phyloP scores from a whole-genome alignment of 306 rosid species.

The Spatholobus suberectus region DNA sequence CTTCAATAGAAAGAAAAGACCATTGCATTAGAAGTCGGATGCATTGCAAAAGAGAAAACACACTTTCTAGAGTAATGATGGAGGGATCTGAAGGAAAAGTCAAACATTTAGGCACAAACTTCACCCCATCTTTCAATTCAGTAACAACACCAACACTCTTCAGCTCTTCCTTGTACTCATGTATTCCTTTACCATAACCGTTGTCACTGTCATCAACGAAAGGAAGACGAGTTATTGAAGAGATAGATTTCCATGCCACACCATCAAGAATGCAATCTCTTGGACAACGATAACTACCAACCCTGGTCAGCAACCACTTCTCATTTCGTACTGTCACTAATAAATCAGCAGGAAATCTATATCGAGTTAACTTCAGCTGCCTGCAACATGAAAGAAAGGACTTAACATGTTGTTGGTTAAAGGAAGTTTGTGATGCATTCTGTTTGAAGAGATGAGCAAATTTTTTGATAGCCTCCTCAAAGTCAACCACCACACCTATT shows the following conservation, averaged over 20 bases:
- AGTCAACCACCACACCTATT: slow-evolving; percentile 65
- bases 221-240: slow-evolving; percentile 67
- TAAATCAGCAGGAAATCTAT: too few relatives aligned
- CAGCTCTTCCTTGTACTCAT: slow-evolving; percentile 57
- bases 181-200: slow-evolving; percentile 51
- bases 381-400: slow-evolving; percentile 62
- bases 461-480: slow-evolving; percentile 50
- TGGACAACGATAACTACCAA: slow-evolving; percentile 54
- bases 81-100: slow-evolving; percentile 49
- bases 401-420: slow-evolving; percentile 45
- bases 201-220: slow-evolving; percentile 63
- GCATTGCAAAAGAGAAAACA: slow-evolving; percentile 61
- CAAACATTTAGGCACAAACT: slow-evolving; percentile 51
- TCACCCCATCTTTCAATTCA: slow-evolving; percentile 55
- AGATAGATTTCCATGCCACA: slow-evolving; percentile 62
- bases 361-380: slow-evolving; percentile 26
- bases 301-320: slow-evolving; percentile 67
- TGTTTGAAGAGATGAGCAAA: slow-evolving; percentile 48
- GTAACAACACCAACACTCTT: slow-evolving; percentile 60
- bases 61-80: slow-evolving; percentile 45
- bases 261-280: slow-evolving; percentile 62
- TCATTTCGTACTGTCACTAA: background rate
- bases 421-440: slow-evolving; percentile 35
- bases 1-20: slow-evolving; percentile 29
- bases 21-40: slow-evolving; percentile 36